These are phyloP conservation scores for Arthrinium phaeospermum DNA, from an alignment of 2,329 filamentous ascomycete species.

Conservation along the genomic window DNA sequence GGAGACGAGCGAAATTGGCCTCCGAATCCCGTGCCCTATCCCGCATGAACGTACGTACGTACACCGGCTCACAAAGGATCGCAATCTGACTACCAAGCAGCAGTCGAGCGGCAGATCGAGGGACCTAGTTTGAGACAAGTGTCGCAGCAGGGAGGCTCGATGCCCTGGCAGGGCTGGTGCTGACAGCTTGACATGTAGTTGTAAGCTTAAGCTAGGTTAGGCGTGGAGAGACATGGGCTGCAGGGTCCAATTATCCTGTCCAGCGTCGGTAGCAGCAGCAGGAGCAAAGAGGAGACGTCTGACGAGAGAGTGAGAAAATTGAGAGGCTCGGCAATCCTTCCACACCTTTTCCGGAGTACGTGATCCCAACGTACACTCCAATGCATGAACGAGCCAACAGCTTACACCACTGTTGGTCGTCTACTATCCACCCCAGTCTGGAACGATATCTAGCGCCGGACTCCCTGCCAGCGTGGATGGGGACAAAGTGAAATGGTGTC, in stretches of 20 bases:
- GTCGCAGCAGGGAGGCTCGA: neutral
- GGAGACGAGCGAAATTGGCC: neutral
- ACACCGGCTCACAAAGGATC: neutral
- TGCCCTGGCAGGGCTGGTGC: neutral
- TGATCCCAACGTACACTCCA: neutral
- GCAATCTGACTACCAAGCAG: neutral
- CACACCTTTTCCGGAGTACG: neutral
- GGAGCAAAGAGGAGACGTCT: neutral
- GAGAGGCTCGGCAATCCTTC: neutral
- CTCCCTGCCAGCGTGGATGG: neutral
- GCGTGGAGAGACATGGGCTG: neutral
- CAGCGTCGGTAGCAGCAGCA: neutral
- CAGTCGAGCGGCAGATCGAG: neutral
- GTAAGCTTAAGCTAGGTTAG: neutral
- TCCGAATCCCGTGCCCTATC: neutral
- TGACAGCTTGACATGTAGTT: neutral
- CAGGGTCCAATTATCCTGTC: neutral
- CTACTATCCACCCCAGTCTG: neutral
- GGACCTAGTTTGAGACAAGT: neutral
- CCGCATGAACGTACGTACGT: neutral
- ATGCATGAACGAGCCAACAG: neutral
- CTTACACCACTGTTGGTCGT: neutral
- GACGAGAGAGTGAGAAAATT: neutral
- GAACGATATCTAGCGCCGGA: conserved; percentile 9
- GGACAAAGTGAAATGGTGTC: neutral